A percentile compares a stretch with the other conserved stretches of the same genome.
Conservation (phyloP, 495 filamentous ascomycete genomes). For the Hyaloscypha bicolor region DNA sequence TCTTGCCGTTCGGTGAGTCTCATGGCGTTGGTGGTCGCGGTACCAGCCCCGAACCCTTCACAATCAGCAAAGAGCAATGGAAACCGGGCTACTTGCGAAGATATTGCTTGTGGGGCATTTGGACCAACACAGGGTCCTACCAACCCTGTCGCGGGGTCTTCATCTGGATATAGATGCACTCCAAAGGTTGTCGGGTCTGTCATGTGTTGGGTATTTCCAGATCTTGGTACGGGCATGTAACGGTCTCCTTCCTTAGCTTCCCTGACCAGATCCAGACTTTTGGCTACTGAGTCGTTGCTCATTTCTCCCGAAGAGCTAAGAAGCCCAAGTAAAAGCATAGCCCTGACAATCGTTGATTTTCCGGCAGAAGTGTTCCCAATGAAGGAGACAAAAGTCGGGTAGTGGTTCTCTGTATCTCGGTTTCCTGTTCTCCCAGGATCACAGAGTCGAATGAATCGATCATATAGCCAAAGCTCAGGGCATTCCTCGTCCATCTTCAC, state of each 20-base stretch:
- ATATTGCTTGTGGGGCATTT: neutral
- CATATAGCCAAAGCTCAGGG: neutral
- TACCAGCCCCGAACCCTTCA: conserved; percentile 10
- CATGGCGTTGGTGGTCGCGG: conserved; percentile 1
- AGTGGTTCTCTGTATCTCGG: conserved; percentile 7
- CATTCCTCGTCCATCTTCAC: neutral
- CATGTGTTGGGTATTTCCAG: neutral
- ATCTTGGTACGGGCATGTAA: neutral
- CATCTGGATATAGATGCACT: neutral
- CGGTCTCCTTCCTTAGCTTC: neutral
- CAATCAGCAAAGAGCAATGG: conserved; percentile 15
- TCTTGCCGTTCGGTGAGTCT: neutral
- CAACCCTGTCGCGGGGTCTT: neutral
- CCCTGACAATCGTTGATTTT: conserved; percentile 7
- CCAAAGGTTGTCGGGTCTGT: neutral
- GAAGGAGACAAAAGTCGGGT: conserved; percentile 20
- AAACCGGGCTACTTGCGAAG: neutral
- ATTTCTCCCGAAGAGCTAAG: neutral
- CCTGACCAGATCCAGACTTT: neutral
- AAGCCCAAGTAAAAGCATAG: neutral
- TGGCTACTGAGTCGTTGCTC: too few relatives aligned
- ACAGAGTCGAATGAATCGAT: neutral
- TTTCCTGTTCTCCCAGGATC: neutral
- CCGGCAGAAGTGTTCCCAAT: conserved; percentile 10
- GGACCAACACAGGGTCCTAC: neutral